Evolutionary conservation across 805 yeast species (phyloP), one percentile per base, ranked within the genome.

Genomic region (Myxozyma lipomycoides): DNA sequence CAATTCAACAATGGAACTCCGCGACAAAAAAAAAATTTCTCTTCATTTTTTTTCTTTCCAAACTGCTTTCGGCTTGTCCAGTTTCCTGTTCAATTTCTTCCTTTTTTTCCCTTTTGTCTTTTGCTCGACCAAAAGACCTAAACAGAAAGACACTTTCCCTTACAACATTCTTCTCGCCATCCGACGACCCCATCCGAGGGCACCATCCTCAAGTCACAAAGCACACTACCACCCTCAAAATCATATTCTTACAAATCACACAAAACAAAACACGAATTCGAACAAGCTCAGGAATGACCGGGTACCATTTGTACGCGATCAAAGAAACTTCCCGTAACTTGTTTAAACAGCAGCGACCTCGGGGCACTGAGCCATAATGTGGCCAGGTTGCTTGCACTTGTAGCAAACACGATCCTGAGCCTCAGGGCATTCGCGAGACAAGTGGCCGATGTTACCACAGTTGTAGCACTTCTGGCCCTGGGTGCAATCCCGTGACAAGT

Each of bases 391-490:
- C 64, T 84, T 84, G 72, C 89, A 83, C 69, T 74, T 78, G 79
- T 82, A 83, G 72, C 89, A 83, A 55, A 82, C 75, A 69, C 80
- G 81, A 59, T 76, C 69, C 55, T 69, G 75, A 59, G 77, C 77
- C 64, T 78, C 76, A 54, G 78, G 70, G 73, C 96, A 88, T 60
- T 85, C 95, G 70, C 81, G 86, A 57, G 93, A 82, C 63, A 87
- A 79, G 73, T 87, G 96, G 52, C 95, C 95, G 57, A 78, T 74
- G 70, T 83, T 81, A 62, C 96, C 96, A 73, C 97, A 89, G 56
- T 90, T 85, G 78, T 87, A 90, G 73, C 97, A 89, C 73, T 86
- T 86, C 60, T 76, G 80, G 55, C 81, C 78, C 51, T 64, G 64
- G 68, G 82, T 82, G 71, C 95, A 86, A 59, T 84, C 93, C 70